Base-by-base conservation (phyloP, 257 asterid genomes). In the Solanum dulcamara region DNA sequence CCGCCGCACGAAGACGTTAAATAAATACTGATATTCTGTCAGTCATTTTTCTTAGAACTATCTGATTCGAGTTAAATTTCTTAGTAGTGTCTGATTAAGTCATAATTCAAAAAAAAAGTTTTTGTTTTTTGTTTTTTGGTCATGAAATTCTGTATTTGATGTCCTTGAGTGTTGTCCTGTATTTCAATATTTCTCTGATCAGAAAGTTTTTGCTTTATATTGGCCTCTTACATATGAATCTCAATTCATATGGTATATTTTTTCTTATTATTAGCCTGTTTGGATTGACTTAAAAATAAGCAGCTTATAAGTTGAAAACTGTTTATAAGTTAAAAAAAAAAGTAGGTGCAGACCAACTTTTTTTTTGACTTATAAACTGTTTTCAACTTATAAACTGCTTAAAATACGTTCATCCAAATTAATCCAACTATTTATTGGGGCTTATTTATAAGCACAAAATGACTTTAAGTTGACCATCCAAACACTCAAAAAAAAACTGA, bases 1-100 rank as follows among this genome's bases (percentile, higher is more conserved):
- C 98, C 22, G 99, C 99, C 24, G 96, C 98, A 37, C 87, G 99
- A 26, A 91, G 92, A 64, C 99, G 99, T 86, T 93, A 87, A 53
- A 4, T 10, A 68, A 33, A 75, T 13, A 40, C 2, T 72, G 2
- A 72, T 40, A 14, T 74, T 74, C 6, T 0, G 2, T 14, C 0
- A 13, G 64, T 46, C 4, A 46, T 46, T 77, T 46, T 46, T 9
- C 28, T 48, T 48, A 44, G 0, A 26, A 75, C 8, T 24, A 44
- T 44, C 82, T 15, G 8, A 44, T 75, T 15, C 7, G 2, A 26
- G 24, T 42, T 7, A 7, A 8, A 66, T 30, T 1, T 14, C 8
- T 30, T 64, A 64, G 40, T 28, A 64, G 40, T 13, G 7, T 48
- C 5, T 48, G 53, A 48, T 48, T 48, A 18, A 38, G 8, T 2